Percentiles rank a stretch among this genome's conserved stretches.
Evolutionary conservation across 305 asterid genomes (phyloP).

Genomic region (Solanum hybrid): DNA sequence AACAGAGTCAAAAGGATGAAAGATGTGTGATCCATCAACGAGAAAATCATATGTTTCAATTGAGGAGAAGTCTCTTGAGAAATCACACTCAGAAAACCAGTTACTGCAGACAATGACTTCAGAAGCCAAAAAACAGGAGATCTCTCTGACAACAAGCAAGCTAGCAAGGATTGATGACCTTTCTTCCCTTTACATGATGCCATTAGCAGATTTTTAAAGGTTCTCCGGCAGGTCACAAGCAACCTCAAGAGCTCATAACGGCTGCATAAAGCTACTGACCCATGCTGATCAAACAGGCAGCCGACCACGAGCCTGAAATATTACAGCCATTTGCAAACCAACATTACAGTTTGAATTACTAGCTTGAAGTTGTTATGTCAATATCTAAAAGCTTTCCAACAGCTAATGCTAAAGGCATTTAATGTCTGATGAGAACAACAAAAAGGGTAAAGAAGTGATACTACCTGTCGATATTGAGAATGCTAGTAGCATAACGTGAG

Average conservation of each 20-base stretch:
- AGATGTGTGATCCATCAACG: slow-evolving; percentile 67
- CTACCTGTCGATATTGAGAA: slow-evolving; percentile 92
- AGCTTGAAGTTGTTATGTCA: not conserved
- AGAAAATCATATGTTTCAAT: slow-evolving; percentile 30
- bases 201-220: slow-evolving; percentile 42
- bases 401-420: not conserved
- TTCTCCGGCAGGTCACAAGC: slow-evolving; percentile 75
- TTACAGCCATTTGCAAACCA: slow-evolving; percentile 10
- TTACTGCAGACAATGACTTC: slow-evolving; percentile 52
- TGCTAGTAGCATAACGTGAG: slow-evolving; percentile 39
- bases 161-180: slow-evolving; percentile 26
- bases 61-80: slow-evolving; percentile 36
- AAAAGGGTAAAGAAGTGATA: slow-evolving; percentile 8
- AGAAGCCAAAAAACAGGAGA: slow-evolving; percentile 67
- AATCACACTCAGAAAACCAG: slow-evolving; percentile 33
- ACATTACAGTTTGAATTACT: not conserved
- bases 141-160: slow-evolving; percentile 19
- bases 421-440: not conserved
- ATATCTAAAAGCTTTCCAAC: not conserved
- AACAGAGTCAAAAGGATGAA: slow-evolving; percentile 35
- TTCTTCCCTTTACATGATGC: slow-evolving; percentile 43
- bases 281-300: slow-evolving; percentile 39
- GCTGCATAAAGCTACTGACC: slow-evolving; percentile 14
- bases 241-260: slow-evolving; percentile 45
- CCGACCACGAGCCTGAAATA: slow-evolving; percentile 70